Evolutionary conservation across 441 rosid species (phyloP).

Genomic region (Mallotus japonicus): DNA sequence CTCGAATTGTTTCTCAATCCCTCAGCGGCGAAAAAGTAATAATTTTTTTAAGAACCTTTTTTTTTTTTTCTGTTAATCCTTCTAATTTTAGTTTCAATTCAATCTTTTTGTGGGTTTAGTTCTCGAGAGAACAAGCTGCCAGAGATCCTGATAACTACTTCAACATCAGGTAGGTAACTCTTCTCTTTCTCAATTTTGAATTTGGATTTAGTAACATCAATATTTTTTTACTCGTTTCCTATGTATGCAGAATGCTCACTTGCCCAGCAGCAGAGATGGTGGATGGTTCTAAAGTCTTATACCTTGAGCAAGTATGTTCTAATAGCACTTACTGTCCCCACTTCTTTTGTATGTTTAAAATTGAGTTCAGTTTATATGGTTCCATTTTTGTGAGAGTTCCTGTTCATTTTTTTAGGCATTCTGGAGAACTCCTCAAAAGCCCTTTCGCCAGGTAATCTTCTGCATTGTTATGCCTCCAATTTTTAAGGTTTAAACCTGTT

Average conservation of each 20-base stretch:
- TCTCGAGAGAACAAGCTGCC: slow-evolving; percentile 80
- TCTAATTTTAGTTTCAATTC: slow-evolving; percentile 8
- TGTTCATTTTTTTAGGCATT: slow-evolving; percentile 57
- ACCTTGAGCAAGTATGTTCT: slow-evolving; percentile 65
- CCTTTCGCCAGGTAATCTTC: slow-evolving; percentile 74
- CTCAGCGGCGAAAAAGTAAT: slow-evolving; percentile 77
- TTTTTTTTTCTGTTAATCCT: background rate
- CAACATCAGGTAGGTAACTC: slow-evolving; percentile 60
- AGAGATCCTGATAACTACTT: slow-evolving; percentile 87
- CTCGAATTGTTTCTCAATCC: slow-evolving; percentile 67
- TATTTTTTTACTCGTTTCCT: slow-evolving; percentile 6
- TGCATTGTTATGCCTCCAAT: background rate
- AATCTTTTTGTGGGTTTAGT: slow-evolving; percentile 33
- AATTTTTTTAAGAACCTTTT: background rate
- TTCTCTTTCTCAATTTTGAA: background rate
- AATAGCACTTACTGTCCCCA: background rate
- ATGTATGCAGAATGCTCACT: slow-evolving; percentile 56
- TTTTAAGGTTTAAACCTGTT: background rate
- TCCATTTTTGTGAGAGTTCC: background rate
- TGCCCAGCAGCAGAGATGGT: slow-evolving; percentile 91
- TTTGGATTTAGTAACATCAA: background rate
- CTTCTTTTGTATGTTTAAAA: background rate
- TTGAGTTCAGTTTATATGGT: background rate
- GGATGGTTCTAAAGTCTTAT: slow-evolving; percentile 84
- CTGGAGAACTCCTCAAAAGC: slow-evolving; percentile 93